A percentile compares a stretch with the other conserved stretches of the same genome.
These are phyloP conservation scores for Panicum miliaceum DNA, from an alignment of 176 grass and related monocot species.

Conservation along the genomic window DNA sequence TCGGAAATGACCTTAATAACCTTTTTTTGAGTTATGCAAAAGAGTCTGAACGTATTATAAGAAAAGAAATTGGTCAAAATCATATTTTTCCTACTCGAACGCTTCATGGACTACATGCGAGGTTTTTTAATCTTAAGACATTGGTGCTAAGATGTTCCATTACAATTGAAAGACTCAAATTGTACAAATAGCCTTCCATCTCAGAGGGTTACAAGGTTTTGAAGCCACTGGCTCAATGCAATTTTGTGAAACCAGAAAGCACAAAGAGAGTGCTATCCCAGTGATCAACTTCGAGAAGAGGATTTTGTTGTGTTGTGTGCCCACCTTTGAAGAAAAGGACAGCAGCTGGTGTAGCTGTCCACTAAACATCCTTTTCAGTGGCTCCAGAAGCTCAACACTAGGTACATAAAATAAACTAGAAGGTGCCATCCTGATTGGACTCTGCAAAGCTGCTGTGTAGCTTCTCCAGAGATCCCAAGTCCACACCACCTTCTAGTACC, in stretches of 20 bases:
- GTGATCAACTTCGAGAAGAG: neutral
- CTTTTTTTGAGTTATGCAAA: neutral
- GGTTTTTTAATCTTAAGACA: neutral
- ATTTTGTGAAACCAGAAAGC: neutral
- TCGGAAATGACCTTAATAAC: neutral
- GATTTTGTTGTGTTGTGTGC: neutral
- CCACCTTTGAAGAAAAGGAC: neutral
- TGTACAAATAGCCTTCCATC: neutral
- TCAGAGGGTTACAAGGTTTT: neutral
- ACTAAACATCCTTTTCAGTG: conserved; percentile 44
- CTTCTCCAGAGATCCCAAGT: conserved; percentile 18
- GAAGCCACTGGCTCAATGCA: neutral
- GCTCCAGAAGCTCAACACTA: conserved; percentile 35
- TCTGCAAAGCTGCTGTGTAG: conserved; percentile 1
- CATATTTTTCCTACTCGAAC: neutral
- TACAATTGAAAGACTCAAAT: neutral
- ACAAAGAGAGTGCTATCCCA: neutral
- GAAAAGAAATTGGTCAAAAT: neutral
- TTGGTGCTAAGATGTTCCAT: neutral
- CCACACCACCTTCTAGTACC: conserved; percentile 29
- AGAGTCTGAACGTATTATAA: neutral
- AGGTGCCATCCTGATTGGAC: neutral
- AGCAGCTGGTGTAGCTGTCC: conserved; percentile 4
- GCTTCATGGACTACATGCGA: too few relatives aligned
- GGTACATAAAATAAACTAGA: conserved; percentile 15